These are phyloP conservation scores for Sporothrix brunneoviolacea DNA, from an alignment of 2,329 filamentous ascomycete genomes.

Conservation along the genomic window DNA sequence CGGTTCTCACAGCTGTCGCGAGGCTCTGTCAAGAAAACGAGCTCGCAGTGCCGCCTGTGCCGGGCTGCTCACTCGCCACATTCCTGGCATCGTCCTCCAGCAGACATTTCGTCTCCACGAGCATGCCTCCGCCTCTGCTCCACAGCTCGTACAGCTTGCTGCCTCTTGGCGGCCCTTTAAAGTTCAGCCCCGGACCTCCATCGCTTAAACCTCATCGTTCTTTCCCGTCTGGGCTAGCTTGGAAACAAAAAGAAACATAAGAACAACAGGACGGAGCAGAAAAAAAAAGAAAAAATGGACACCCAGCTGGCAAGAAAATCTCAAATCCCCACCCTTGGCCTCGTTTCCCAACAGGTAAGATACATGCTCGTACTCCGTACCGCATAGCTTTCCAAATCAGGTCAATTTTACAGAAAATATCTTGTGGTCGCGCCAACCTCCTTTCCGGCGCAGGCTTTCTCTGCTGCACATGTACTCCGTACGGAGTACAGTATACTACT, in stretches of 20 bases:
- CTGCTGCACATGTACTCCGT: neutral
- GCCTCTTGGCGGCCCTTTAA: too few relatives aligned
- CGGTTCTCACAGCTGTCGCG: too few relatives aligned
- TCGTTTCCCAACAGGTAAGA: too few relatives aligned
- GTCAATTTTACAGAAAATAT: neutral
- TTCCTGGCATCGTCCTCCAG: too few relatives aligned
- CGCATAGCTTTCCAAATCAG: conserved; percentile 10
- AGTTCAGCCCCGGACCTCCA: conserved; percentile 5
- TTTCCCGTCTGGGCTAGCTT: conserved; percentile 5
- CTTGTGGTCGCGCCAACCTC: neutral
- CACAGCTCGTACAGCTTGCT: too few relatives aligned
- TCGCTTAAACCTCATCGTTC: conserved; percentile 3
- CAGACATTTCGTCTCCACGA: neutral
- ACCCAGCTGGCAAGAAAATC: neutral
- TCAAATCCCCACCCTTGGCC: neutral
- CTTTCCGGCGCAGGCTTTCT: too few relatives aligned
- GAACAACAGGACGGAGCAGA: neutral
- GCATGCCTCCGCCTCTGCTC: neutral
- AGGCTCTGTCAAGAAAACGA: too few relatives aligned
- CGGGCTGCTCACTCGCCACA: too few relatives aligned
- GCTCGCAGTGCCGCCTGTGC: too few relatives aligned
- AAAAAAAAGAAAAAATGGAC: neutral
- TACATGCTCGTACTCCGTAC: neutral
- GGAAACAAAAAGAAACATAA: conserved; percentile 2
- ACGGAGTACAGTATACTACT: neutral